Evolutionary conservation across 1,139 yeast species (phyloP).

Genomic region (Hansenula anomala): DNA sequence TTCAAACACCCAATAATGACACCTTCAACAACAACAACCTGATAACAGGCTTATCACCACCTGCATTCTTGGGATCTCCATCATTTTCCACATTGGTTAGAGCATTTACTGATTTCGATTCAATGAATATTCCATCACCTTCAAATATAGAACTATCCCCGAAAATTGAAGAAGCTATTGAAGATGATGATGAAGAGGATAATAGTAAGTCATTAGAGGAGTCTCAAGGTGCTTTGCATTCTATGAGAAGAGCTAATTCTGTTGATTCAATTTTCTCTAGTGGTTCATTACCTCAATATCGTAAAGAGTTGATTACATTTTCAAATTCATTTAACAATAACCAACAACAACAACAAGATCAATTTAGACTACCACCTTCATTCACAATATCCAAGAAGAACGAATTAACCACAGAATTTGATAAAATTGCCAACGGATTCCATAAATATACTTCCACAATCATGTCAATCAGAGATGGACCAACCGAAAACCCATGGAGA

Average conservation of each 20-base stretch:
- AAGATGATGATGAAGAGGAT: slow-evolving; percentile 4
- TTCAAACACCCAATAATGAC: no score
- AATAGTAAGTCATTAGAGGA: background rate
- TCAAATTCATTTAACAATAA: slow-evolving; percentile 6
- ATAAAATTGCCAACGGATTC: slow-evolving; percentile 30
- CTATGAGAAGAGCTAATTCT: slow-evolving; percentile 13
- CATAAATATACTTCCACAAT: slow-evolving; percentile 54
- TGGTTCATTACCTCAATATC: slow-evolving; percentile 8
- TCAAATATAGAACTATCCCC: slow-evolving; percentile 13
- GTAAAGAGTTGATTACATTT: slow-evolving; percentile 14
- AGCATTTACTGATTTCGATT: slow-evolving; percentile 36
- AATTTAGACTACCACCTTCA: background rate
- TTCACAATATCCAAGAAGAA: background rate
- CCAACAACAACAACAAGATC: no score
- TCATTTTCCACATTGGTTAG: slow-evolving; percentile 40
- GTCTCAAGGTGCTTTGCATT: background rate
- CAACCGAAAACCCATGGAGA: slow-evolving; percentile 60
- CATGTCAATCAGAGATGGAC: slow-evolving; percentile 45
- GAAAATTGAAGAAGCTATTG: slow-evolving; percentile 7
- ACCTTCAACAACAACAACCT: no score
- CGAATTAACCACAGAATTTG: slow-evolving; percentile 11
- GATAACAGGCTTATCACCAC: background rate
- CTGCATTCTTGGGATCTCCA: slow-evolving; percentile 26
- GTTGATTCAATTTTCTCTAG: slow-evolving; percentile 13
- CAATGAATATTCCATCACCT: slow-evolving; percentile 25